A percentile compares a stretch with the other conserved stretches of the same genome.
Conservation (phyloP, 2,329 filamentous ascomycete species). For the Hirsutella rhossiliensis region DNA sequence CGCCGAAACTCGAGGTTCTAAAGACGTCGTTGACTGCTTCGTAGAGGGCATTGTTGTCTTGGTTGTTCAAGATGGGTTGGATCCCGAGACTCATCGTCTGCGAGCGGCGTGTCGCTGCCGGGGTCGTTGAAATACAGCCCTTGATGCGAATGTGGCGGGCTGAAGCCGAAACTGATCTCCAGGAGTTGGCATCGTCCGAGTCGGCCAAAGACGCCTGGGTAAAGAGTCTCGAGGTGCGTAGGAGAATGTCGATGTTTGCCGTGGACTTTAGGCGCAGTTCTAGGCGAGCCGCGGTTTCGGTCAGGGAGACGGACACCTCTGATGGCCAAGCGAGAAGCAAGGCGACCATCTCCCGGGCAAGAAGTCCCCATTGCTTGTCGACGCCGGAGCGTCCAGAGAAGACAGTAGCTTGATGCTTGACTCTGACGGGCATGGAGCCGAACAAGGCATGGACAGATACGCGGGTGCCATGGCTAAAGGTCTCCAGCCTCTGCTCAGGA, state of each 20-base stretch:
- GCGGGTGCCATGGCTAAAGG: slow-evolving; percentile 57
- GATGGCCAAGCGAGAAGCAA: slow-evolving; percentile 60
- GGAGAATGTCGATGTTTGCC: slow-evolving; percentile 8
- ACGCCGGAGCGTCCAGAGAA: slow-evolving; percentile 36
- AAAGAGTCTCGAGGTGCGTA: slow-evolving; percentile 37
- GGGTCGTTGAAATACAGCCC: slow-evolving; percentile 59
- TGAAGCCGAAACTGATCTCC: slow-evolving; percentile 61
- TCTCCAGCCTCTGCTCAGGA: slow-evolving; percentile 41
- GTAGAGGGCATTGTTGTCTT: slow-evolving; percentile 55
- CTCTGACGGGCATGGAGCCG: slow-evolving; percentile 79
- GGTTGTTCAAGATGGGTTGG: slow-evolving; percentile 44
- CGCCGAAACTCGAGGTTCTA: slow-evolving; percentile 63
- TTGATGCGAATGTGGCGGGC: slow-evolving; percentile 48
- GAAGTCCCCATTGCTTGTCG: slow-evolving; percentile 50
- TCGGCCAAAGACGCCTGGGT: slow-evolving; percentile 53
- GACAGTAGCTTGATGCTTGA: slow-evolving; percentile 60
- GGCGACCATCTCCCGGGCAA: slow-evolving; percentile 47
- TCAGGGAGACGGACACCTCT: slow-evolving; percentile 43
- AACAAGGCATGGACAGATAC: slow-evolving; percentile 73
- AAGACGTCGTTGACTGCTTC: slow-evolving; percentile 72
- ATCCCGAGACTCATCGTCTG: slow-evolving; percentile 80
- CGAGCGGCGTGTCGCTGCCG: slow-evolving; percentile 56
- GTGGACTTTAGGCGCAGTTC: slow-evolving; percentile 23
- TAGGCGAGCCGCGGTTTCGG: slow-evolving; percentile 31
- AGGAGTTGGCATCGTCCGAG: slow-evolving; percentile 39